A percentile compares a stretch with the other conserved stretches of the same genome.
These are phyloP conservation scores for Viola pubescens DNA, from an alignment of 441 rosid genomes.

Conservation along the genomic window DNA sequence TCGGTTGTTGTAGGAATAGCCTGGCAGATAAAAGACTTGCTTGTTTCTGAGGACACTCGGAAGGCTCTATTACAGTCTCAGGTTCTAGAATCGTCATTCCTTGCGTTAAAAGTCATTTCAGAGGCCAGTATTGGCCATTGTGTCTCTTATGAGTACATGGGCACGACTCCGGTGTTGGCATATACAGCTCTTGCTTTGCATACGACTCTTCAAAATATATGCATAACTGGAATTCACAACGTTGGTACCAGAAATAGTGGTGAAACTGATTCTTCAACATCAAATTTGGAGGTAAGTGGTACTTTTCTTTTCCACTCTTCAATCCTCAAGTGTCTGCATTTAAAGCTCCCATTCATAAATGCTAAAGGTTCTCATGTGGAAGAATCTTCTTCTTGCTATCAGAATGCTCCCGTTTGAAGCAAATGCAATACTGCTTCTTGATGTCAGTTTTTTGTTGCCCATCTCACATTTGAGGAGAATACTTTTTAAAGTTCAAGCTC, in stretches of 20 bases:
- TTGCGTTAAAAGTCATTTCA: slow-evolving; percentile 64
- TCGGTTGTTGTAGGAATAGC: slow-evolving; percentile 66
- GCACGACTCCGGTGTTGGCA: slow-evolving; percentile 58
- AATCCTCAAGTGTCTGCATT: neutral
- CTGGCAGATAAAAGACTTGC: slow-evolving; percentile 85
- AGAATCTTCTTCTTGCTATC: neutral
- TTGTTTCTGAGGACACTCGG: slow-evolving; percentile 40
- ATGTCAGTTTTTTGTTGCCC: neutral
- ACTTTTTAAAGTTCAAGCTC: no score
- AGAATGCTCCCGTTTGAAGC: no score
- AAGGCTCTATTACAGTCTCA: slow-evolving; percentile 51
- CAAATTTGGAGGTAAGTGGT: slow-evolving; percentile 38
- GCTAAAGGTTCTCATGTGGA: neutral
- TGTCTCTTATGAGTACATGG: slow-evolving; percentile 41
- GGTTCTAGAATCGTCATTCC: slow-evolving; percentile 37
- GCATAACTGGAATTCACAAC: slow-evolving; percentile 13
- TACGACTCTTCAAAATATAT: slow-evolving; percentile 37
- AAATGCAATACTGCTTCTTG: no score
- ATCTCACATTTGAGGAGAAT: neutral
- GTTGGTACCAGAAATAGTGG: slow-evolving; percentile 23
- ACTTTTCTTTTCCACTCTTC: slow-evolving; percentile 4
- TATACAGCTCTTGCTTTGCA: slow-evolving; percentile 67
- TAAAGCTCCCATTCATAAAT: neutral
- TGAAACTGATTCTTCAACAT: slow-evolving; percentile 19
- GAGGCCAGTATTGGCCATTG: slow-evolving; percentile 70